Evolutionary conservation across 2,329 filamentous ascomycete genomes (phyloP), one percentile per base, ranked within the genome.

Genomic region (Cytospora piceicola): DNA sequence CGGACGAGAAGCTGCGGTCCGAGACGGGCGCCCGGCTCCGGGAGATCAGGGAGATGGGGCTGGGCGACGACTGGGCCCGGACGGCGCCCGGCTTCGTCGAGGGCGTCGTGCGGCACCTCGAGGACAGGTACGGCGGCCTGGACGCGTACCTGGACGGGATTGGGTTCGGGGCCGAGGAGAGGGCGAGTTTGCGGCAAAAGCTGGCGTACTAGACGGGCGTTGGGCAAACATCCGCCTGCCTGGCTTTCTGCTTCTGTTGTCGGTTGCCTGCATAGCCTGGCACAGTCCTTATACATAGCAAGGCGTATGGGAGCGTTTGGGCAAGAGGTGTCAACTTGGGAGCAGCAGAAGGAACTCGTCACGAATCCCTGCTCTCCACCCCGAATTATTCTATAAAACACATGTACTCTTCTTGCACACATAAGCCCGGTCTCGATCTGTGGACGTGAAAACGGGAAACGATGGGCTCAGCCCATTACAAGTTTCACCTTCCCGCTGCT

Each of bases 11-110:
- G 49, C 80, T 95, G 15, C 78, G 80, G 36, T 75, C 82, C 0
- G 89, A 93, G 73, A 83, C 83, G 69, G 85, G 87, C 64, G 81
- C 84, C 71, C 83, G 90, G 60, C 73, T 94, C 69, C 77, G 80
- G 57, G 92, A 96, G 77, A 89, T 96, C 62, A 75, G 78, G 4
- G 82, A 84, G 56, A 86, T 95, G 70, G 92, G 93, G 0, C 78
- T 96, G 59, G 83, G 87, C 0, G 87, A 90, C n/a, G 86, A 88
- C 3, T 96, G 93, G 81, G 89, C 85, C 0, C 81, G 83, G 27
- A 92, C 90, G 70, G 85, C 88, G 3, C 75, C 78, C 5, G 83
- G 85, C 3, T 88, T 94, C 79, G 87, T 92, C n/a, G 70, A 74
- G 20, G 80, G 79, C 14, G 82, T 93, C 4, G 75, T 81, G 32